Conservation (phyloP, 257 asterid species). For the Lantana camara region DNA sequence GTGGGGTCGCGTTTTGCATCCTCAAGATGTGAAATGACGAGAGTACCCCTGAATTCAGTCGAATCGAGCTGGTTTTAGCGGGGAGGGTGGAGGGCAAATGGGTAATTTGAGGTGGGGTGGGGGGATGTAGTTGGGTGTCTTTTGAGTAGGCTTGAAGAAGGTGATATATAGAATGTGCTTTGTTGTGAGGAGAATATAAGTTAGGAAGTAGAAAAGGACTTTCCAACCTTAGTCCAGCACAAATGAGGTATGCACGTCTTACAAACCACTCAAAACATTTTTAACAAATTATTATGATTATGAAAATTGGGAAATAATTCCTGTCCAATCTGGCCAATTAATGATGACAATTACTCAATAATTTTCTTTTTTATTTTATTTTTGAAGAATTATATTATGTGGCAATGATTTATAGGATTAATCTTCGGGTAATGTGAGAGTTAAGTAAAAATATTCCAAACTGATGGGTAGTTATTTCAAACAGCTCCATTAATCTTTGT, state of each 20-base stretch:
- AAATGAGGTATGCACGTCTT: constrained; percentile 61
- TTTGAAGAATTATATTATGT: too few relatives aligned
- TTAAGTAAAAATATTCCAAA: too few relatives aligned
- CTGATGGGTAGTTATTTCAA: too few relatives aligned
- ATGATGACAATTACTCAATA: constrained; percentile 3
- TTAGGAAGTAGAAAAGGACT: constrained; percentile 78
- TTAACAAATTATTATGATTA: neutral
- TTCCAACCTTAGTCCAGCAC: constrained; percentile 73
- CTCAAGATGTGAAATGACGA: constrained; percentile 33
- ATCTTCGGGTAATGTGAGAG: too few relatives aligned
- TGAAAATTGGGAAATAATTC: neutral
- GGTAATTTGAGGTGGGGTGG: constrained; percentile 28
- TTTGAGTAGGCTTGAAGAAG: constrained; percentile 47
- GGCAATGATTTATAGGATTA: too few relatives aligned
- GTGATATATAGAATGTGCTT: constrained; percentile 17
- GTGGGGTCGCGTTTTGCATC: constrained; percentile 34
- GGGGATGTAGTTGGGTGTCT: constrained; percentile 37
- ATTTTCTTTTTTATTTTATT: neutral
- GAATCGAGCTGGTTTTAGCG: too few relatives aligned
- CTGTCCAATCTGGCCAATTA: constrained; percentile 28
- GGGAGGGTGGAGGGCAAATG: constrained; percentile 22
- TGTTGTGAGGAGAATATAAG: constrained; percentile 39
- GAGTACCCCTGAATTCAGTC: constrained; percentile 3
- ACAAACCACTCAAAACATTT: constrained; percentile 29
- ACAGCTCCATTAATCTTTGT: too few relatives aligned